Base-by-base conservation (phyloP, 768 basidiomycete species). In the Tricholoma flavovirens region DNA sequence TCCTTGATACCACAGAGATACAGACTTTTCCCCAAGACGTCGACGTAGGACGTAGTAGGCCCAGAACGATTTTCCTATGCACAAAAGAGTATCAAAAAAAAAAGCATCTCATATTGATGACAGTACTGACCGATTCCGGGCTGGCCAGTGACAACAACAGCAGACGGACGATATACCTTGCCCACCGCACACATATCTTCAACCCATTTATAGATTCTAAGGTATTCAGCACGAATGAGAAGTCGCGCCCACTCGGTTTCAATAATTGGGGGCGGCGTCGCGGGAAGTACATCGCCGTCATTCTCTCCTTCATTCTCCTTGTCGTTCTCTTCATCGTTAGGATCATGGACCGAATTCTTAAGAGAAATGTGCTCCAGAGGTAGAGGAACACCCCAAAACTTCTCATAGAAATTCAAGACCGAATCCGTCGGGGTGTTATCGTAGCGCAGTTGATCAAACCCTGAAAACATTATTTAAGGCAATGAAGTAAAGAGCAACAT, bases 221-320 rank as follows among this genome's bases (percentile, higher is more conserved):
- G 40, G 56, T 57, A 57, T 52, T 57, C 56, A 52, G 56, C 56
- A 52, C 51, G 22, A 57, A 57, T 51, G 38, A 48, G 42, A 57
- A 45, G 30, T 52, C 24, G 42, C 21, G 7, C 19, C 40, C 42
- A 52, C 0, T 21, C 19, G 19, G 42, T 35, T 4, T 57, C 51
- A 51, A 57, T 49, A 17, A 51, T 57, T 53, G 42, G 56, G 56
- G 56, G 40, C 45, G 8, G 45, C 12, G 9, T 46, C 12, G 8
- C 43, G 10, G 43, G 43, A 46, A 26, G 45, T 12, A 46, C 24
- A 26, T 46, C 24, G 14, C 45, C 24, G 3, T 9, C 24, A 46
- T 46, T 46, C 24, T 46, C 45, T 26, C 45, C 42, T 43, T 5
- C 45, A 26, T 46, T 46, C 45, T 46, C 42, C 42, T 43, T 46